Evolutionary conservation across 2,329 filamentous ascomycete species (phyloP), one percentile per base, ranked within the genome.

Genomic region (Cladophialophora exuberans): DNA sequence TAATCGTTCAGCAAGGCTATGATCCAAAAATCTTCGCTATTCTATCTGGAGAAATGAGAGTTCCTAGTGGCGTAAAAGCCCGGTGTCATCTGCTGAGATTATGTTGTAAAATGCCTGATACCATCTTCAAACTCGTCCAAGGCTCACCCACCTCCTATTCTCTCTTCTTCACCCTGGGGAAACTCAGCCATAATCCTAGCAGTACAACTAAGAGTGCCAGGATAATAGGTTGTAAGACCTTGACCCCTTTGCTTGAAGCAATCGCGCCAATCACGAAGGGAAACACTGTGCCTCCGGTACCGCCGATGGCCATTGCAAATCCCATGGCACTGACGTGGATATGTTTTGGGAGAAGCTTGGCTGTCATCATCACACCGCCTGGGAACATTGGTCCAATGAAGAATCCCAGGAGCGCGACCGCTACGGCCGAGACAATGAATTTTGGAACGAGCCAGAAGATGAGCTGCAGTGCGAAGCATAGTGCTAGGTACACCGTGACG

Each of bases 381-480:
- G 88, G 88, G 66, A 90, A 92, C 31, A 92, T 71, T 0, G 89
- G 89, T 0, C 89, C 89, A 0, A 91, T 77, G 65, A 91, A 89
- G 75, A 91, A 88, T 0, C 89, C 89, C 55, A 90, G 78, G 1
- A 90, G 72, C 0, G 81, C 76, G 13, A 90, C 85, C 26, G 86
- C 84, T 18, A 90, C 76, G n/a, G 86, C 83, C 0, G 86, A 87
- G 30, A 88, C 84, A 52, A 86, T 77, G 65, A 90, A 88, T 52
- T 82, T 82, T 0, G 88, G 87, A 1, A 92, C 84, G 3, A 91
- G 81, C 88, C 88, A 93, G 76, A 91, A 91, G 50, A 90, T 69
- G 3, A 92, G 72, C 69, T 92, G 80, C 25, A 90, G 75, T 0
- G 66, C 82, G 46, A 89, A 79, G 22, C 80, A 80, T 5, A 85